phyloP scores from a whole-genome alignment of 345 rosid genomes.

The Gossypium stocksii region DNA sequence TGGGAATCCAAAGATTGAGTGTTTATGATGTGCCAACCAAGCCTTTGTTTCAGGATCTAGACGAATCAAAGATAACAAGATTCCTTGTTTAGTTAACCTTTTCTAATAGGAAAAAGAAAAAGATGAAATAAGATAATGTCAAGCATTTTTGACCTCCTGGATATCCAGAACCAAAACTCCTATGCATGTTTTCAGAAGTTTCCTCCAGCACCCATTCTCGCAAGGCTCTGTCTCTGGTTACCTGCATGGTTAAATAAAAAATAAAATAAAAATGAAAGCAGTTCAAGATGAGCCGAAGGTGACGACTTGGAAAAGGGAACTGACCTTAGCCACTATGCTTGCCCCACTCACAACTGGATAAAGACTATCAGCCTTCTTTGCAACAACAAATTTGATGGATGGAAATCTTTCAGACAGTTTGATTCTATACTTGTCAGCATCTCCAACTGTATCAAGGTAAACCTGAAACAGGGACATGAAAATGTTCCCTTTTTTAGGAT shows the following conservation, averaged over 20 bases:
- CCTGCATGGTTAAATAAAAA: slow-evolving; percentile 39
- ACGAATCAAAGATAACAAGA: slow-evolving; percentile 22
- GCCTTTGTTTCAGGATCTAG: slow-evolving; percentile 90
- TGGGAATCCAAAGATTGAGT: slow-evolving; percentile 85
- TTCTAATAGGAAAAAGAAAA: background rate
- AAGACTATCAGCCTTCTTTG: slow-evolving; percentile 97
- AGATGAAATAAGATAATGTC: background rate
- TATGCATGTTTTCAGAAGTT: slow-evolving; percentile 58
- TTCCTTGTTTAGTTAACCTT: slow-evolving; percentile 6
- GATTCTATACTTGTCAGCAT: slow-evolving; percentile 73
- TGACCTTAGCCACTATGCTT: slow-evolving; percentile 92
- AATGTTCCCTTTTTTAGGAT: slow-evolving; percentile 5
- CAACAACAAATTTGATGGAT: slow-evolving; percentile 74
- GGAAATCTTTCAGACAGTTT: slow-evolving; percentile 80
- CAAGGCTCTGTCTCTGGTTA: slow-evolving; percentile 87
- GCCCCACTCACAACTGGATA: slow-evolving; percentile 97
- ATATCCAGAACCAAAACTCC: slow-evolving; percentile 92
- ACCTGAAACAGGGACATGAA: slow-evolving; percentile 42
- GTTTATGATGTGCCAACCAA: slow-evolving; percentile 73
- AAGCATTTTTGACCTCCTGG: slow-evolving; percentile 67
- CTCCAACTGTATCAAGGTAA: slow-evolving; percentile 91
- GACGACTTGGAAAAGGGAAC: background rate
- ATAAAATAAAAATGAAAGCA: background rate
- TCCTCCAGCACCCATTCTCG: slow-evolving; percentile 80
- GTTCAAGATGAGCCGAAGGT: background rate